A percentile compares a stretch with the other conserved stretches of the same genome.
Evolutionary conservation across 306 rosid genomes (phyloP).

Genomic region (Datisca glomerata): DNA sequence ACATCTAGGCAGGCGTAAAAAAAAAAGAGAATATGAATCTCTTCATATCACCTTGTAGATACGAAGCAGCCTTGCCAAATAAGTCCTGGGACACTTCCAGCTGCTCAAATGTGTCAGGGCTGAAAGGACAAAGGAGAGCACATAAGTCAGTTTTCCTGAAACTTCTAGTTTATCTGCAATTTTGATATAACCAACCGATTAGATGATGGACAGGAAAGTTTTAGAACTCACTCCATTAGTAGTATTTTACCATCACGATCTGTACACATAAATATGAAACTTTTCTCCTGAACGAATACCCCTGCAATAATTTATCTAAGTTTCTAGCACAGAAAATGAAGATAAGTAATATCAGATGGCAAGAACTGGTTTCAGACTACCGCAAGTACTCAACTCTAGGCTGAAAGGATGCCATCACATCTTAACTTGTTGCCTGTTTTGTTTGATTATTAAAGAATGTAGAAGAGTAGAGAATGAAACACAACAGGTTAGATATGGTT

Average conservation of each 20-base stretch:
- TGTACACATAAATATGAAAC: slow-evolving; percentile 72
- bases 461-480: no score
- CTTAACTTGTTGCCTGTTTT: no score
- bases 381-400: not conserved
- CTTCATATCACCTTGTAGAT: slow-evolving; percentile 4
- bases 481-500: no score
- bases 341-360: slow-evolving; percentile 2
- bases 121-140: slow-evolving; percentile 23
- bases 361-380: not conserved
- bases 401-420: no score
- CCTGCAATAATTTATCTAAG: slow-evolving; percentile 35
- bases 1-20: no score
- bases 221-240: slow-evolving; percentile 76
- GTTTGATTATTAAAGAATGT: no score
- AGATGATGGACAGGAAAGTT: not conserved
- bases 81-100: slow-evolving; percentile 66
- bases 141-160: slow-evolving; percentile 16
- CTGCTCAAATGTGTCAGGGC: slow-evolving; percentile 69
- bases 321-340: slow-evolving; percentile 3
- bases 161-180: no score
- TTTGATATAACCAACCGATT: no score
- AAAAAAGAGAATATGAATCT: no score
- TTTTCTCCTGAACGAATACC: slow-evolving; percentile 45
- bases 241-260: slow-evolving; percentile 74
- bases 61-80: slow-evolving; percentile 33